Evolutionary conservation across 2,329 filamentous ascomycete species (phyloP).

Genomic region (Colletotrichum higginsianum): DNA sequence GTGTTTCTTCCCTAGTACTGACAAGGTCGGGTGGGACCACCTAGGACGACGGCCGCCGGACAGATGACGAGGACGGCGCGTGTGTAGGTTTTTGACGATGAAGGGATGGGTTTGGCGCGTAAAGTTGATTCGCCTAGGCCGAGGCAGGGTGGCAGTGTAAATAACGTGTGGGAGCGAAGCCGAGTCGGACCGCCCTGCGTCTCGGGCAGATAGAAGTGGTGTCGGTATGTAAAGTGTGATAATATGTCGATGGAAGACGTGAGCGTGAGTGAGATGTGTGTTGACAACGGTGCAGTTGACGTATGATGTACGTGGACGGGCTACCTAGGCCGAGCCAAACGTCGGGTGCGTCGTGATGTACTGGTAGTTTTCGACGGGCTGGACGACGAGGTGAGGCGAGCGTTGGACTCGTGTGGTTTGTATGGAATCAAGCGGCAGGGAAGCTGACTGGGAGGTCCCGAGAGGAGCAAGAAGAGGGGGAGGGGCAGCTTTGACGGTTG

Average conservation of each 20-base stretch:
- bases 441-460: conserved; percentile 28
- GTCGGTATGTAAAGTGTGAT: conserved; percentile 10
- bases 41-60: conserved; percentile 24
- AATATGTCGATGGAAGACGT: conserved; percentile 18
- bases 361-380: conserved; percentile 8
- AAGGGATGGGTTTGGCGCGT: conserved; percentile 12
- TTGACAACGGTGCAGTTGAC: neutral
- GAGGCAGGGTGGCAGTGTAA: conserved; percentile 30
- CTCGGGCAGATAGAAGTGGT: conserved; percentile 23
- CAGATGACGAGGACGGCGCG: conserved; percentile 9
- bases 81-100: conserved; percentile 9
- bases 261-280: conserved; percentile 8
- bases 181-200: conserved; percentile 13
- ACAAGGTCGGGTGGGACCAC: conserved; percentile 29
- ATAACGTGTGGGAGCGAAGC: conserved; percentile 9
- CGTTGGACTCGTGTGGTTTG: conserved; percentile 25
- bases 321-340: conserved; percentile 11
- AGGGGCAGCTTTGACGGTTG: conserved; percentile 32
- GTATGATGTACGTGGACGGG: conserved; percentile 18
- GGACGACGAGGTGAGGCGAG: conserved; percentile 17
- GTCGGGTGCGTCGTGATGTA: conserved; percentile 17
- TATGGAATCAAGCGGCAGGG: conserved; percentile 33
- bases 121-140: conserved; percentile 14
- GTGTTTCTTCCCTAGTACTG: conserved; percentile 6
- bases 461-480: conserved; percentile 25